Conservation (phyloP, 2,329 filamentous ascomycete genomes). For the Scedosporium aurantiacum region DNA sequence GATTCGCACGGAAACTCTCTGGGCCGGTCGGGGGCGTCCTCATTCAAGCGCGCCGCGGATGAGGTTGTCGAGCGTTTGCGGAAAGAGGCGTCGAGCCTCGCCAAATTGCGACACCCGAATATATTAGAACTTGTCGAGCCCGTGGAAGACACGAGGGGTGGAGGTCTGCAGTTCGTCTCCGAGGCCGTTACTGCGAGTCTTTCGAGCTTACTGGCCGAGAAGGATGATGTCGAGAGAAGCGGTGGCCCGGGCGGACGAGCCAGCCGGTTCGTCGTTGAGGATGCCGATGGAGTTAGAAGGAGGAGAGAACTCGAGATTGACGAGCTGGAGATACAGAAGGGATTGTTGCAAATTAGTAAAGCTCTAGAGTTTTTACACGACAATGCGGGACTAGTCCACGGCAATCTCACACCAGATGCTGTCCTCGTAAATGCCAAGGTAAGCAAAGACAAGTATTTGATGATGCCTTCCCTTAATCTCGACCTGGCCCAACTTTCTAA, state of each 20-base stretch:
- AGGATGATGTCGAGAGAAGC: slow-evolving; percentile 71
- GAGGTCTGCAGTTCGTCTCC: slow-evolving; percentile 90
- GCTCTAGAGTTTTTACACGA: slow-evolving; percentile 93
- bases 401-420: slow-evolving; percentile 86
- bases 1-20: slow-evolving; percentile 41
- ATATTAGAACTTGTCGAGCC: slow-evolving; percentile 89
- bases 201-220: slow-evolving; percentile 69
- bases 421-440: slow-evolving; percentile 90
- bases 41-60: slow-evolving; percentile 70
- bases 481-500: neutral
- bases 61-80: slow-evolving; percentile 86
- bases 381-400: slow-evolving; percentile 86
- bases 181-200: slow-evolving; percentile 87
- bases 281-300: slow-evolving; percentile 59
- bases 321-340: slow-evolving; percentile 95
- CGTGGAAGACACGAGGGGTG: slow-evolving; percentile 84
- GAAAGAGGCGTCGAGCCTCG: slow-evolving; percentile 82
- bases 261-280: slow-evolving; percentile 73
- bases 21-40: slow-evolving; percentile 40
- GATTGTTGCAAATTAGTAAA: slow-evolving; percentile 82
- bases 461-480: neutral
- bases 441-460: neutral
- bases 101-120: slow-evolving; percentile 79
- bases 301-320: slow-evolving; percentile 85
- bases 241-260: slow-evolving; percentile 58